Percentiles rank a stretch among this genome's conserved stretches.
Evolutionary conservation across 768 basidiomycete genomes (phyloP).

Genomic region (Filobasidium wieringae): DNA sequence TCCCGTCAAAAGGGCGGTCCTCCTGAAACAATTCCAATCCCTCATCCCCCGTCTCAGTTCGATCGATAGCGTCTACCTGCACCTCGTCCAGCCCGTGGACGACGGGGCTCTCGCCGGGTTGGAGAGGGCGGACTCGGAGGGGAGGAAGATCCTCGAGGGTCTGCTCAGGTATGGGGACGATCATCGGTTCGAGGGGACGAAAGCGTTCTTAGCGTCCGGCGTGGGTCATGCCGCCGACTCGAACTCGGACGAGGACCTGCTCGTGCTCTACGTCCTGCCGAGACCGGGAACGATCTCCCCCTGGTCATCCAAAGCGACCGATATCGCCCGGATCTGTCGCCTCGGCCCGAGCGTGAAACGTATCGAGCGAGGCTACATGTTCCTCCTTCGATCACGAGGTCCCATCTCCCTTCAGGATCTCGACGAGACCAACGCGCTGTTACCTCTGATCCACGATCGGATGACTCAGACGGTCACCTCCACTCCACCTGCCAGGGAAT

Average conservation of each 20-base stretch:
- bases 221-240: constrained; percentile 40
- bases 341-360: constrained; percentile 61
- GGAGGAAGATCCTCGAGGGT: constrained; percentile 50
- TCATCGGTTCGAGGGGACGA: constrained; percentile 27
- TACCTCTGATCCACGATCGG: constrained; percentile 74
- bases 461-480: constrained; percentile 81
- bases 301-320: constrained; percentile 98
- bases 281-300: constrained; percentile 86
- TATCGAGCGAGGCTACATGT: constrained; percentile 73
- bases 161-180: constrained; percentile 80
- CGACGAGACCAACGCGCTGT: constrained; percentile 47
- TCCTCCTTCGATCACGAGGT: constrained; percentile 45
- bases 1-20: constrained; percentile 53
- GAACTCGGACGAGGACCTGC: constrained; percentile 23
- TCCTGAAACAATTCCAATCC: constrained; percentile 53
- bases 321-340: constrained; percentile 79
- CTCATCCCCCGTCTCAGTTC: constrained; percentile 47
- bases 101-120: constrained; percentile 46
- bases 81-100: constrained; percentile 61
- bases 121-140: constrained; percentile 41
- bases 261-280: constrained; percentile 63
- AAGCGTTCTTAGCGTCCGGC: constrained; percentile 23
- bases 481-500: constrained; percentile 48
- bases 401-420: constrained; percentile 46
- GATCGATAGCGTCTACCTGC: constrained; percentile 73